A percentile compares a stretch with the other conserved stretches of the same genome.
Evolutionary conservation across 371 early-diverging fungal genomes (phyloP).

Genomic region (Capillidium rhysosporum): DNA sequence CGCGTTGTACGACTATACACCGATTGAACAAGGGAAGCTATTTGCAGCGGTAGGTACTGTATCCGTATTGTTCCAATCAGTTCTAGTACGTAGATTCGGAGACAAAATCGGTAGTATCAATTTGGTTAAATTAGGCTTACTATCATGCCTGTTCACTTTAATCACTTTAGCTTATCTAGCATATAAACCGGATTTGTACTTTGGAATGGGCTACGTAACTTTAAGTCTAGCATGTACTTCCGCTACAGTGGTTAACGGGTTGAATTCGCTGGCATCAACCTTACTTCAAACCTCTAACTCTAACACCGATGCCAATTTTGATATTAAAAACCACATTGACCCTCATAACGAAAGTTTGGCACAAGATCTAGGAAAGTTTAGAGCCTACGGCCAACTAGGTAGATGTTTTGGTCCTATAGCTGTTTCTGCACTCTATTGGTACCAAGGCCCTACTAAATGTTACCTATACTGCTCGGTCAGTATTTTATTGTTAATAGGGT

Average conservation of each 20-base stretch:
- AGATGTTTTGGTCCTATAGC: slow-evolving; percentile 74
- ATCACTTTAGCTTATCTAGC: slow-evolving; percentile 31
- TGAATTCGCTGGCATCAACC: slow-evolving; percentile 44
- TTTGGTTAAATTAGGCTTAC: slow-evolving; percentile 60
- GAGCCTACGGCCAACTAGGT: slow-evolving; percentile 83
- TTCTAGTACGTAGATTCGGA: slow-evolving; percentile 65
- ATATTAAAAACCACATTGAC: neutral
- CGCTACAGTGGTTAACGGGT: slow-evolving; percentile 81
- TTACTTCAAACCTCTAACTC: slow-evolving; percentile 7
- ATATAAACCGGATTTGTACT: neutral
- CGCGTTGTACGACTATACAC: slow-evolving; percentile 66
- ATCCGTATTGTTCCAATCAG: slow-evolving; percentile 79
- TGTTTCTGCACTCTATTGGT: slow-evolving; percentile 77
- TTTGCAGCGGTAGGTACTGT: slow-evolving; percentile 74
- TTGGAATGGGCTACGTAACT: slow-evolving; percentile 25
- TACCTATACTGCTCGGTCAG: slow-evolving; percentile 13
- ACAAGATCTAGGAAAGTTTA: slow-evolving; percentile 59
- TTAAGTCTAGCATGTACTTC: slow-evolving; percentile 72
- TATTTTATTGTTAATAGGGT: no score
- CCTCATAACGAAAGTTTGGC: slow-evolving; percentile 29
- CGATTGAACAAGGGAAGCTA: slow-evolving; percentile 76
- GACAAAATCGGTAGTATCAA: slow-evolving; percentile 42
- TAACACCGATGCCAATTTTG: no score
- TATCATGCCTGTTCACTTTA: slow-evolving; percentile 44
- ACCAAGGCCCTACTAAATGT: slow-evolving; percentile 40